These are phyloP conservation scores for Clavispora fructus DNA, from an alignment of 805 yeast species.

Conservation along the genomic window DNA sequence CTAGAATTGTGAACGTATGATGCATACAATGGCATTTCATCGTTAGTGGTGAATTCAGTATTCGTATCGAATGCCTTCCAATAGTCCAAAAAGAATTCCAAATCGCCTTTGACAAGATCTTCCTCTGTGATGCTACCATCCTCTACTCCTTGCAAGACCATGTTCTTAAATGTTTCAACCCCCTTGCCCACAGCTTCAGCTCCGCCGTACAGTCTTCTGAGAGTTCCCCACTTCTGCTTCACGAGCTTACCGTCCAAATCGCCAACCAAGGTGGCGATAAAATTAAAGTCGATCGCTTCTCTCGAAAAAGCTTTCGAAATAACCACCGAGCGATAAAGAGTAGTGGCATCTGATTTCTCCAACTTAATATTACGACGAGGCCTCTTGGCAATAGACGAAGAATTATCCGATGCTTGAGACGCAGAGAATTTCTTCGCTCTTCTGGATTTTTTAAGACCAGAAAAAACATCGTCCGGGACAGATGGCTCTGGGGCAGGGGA, in stretches of 20 bases:
- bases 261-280: conserved; percentile 47
- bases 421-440: conserved; percentile 11
- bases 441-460: conserved; percentile 8
- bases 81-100: conserved; percentile 47
- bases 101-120: conserved; percentile 48
- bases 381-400: conserved; percentile 5
- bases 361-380: conserved; percentile 20
- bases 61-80: conserved; percentile 57
- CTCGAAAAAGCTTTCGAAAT: conserved; percentile 58
- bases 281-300: conserved; percentile 59
- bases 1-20: conserved; percentile 44
- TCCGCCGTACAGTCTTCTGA: conserved; percentile 47
- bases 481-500: not conserved
- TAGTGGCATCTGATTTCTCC: conserved; percentile 45
- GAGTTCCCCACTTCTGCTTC: conserved; percentile 64
- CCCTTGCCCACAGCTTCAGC: conserved; percentile 51
- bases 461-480: conserved; percentile 5
- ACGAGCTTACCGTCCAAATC: conserved; percentile 40
- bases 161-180: conserved; percentile 61
- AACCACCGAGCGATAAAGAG: conserved; percentile 58
- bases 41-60: conserved; percentile 21
- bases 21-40: conserved; percentile 34
- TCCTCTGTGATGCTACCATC: conserved; percentile 46
- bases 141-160: conserved; percentile 55
- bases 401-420: conserved; percentile 4